Percentiles rank a stretch among this genome's conserved stretches.
These are phyloP conservation scores for Dalbergia oliveri DNA, from an alignment of 306 rosid genomes.

Conservation along the genomic window DNA sequence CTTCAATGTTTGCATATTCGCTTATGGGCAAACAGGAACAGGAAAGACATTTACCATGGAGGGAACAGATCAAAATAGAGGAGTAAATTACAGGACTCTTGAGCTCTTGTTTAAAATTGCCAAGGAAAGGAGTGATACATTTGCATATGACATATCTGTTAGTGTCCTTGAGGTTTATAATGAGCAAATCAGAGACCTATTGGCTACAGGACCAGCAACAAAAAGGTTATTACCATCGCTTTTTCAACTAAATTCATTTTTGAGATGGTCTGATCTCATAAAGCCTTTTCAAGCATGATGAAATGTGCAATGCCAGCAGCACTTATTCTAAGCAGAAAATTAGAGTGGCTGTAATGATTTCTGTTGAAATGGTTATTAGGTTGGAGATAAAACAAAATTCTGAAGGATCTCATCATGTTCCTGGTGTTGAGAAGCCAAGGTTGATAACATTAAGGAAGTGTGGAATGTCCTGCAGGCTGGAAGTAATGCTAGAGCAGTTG, in stretches of 20 bases:
- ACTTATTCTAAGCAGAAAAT: slow-evolving; percentile 25
- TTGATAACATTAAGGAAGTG: slow-evolving; percentile 67
- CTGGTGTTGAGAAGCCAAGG: slow-evolving; percentile 82
- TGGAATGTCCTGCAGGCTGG: slow-evolving; percentile 83
- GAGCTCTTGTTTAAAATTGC: slow-evolving; percentile 74
- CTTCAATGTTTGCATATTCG: slow-evolving; percentile 90
- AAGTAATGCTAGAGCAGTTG: slow-evolving; percentile 86
- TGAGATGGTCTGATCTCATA: neutral
- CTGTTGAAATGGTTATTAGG: slow-evolving; percentile 52
- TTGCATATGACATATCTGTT: slow-evolving; percentile 71
- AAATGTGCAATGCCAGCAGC: neutral
- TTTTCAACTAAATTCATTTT: neutral
- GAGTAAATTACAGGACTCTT: slow-evolving; percentile 89
- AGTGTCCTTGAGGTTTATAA: slow-evolving; percentile 94
- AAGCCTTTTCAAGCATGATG: slow-evolving; percentile 36
- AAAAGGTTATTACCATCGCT: slow-evolving; percentile 63
- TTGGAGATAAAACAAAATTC: slow-evolving; percentile 87
- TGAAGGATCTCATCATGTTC: slow-evolving; percentile 84
- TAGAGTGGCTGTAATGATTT: slow-evolving; percentile 37
- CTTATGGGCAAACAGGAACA: slow-evolving; percentile 94
- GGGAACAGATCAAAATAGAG: slow-evolving; percentile 82
- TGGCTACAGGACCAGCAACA: slow-evolving; percentile 67
- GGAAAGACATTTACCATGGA: slow-evolving; percentile 97
- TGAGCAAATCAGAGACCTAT: slow-evolving; percentile 88
- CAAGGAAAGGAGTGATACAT: slow-evolving; percentile 73